A percentile compares a stretch with the other conserved stretches of the same genome.
These are phyloP conservation scores for Canavalia gladiata DNA, from an alignment of 306 rosid genomes.

Conservation along the genomic window DNA sequence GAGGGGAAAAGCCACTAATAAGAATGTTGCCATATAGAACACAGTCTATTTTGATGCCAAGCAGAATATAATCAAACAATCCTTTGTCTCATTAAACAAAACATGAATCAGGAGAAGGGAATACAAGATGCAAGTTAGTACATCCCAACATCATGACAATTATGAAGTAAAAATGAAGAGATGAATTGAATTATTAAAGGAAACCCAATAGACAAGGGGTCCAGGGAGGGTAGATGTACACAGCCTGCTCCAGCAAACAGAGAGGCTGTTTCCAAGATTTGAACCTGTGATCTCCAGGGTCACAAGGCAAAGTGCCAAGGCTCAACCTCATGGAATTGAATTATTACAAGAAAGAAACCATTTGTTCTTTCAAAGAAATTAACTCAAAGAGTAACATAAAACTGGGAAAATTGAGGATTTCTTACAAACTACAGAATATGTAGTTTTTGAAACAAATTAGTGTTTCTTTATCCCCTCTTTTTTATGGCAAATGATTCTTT, in stretches of 20 bases:
- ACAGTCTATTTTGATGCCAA: constrained; percentile 30
- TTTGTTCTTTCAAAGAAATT: not conserved
- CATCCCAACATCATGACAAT: constrained; percentile 35
- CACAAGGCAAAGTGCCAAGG: not conserved
- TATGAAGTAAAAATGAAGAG: constrained; percentile 15
- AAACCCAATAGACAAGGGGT: not conserved
- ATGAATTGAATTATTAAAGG: not conserved
- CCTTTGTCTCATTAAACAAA: constrained; percentile 29
- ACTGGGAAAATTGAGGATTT: not conserved
- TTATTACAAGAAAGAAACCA: not conserved
- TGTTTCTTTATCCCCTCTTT: too few relatives aligned
- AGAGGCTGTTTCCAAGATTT: not conserved
- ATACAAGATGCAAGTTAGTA: constrained; percentile 29
- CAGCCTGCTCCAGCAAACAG: not conserved
- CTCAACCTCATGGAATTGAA: not conserved
- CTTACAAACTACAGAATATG: too few relatives aligned
- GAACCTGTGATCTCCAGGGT: not conserved
- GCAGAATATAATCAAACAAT: constrained; percentile 31
- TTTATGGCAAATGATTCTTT: not conserved
- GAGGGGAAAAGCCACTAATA: constrained; percentile 3
- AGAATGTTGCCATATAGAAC: constrained; percentile 24
- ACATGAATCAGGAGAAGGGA: constrained; percentile 9
- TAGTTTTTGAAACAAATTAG: not conserved
- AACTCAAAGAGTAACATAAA: not conserved
- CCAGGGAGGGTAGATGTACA: not conserved